Percentiles rank a stretch among this genome's conserved stretches.
These are phyloP conservation scores for Vanrija pseudolonga DNA, from an alignment of 1,284 basidiomycete species.

Conservation along the genomic window DNA sequence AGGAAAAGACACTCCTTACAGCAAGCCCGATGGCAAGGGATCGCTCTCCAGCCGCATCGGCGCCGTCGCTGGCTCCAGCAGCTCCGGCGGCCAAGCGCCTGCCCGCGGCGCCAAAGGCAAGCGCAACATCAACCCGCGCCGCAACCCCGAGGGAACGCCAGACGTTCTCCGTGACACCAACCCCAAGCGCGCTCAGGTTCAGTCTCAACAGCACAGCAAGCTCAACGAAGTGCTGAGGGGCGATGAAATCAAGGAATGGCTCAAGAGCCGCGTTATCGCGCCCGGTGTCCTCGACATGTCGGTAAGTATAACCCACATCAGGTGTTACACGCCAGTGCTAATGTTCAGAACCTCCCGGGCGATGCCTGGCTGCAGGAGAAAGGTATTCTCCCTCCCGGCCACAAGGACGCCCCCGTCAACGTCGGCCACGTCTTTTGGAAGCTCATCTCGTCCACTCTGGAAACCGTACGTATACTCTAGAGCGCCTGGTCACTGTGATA, in stretches of 20 bases:
- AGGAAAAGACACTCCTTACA: slow-evolving; percentile 19
- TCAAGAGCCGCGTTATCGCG: slow-evolving; percentile 28
- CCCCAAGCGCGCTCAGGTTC: slow-evolving; percentile 10
- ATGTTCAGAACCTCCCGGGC: slow-evolving; percentile 26
- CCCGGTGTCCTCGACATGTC: slow-evolving; percentile 43
- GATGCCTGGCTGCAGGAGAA: slow-evolving; percentile 41
- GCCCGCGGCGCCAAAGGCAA: not conserved
- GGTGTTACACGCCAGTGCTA: not conserved
- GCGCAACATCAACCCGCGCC: slow-evolving; percentile 16
- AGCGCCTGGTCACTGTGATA: not conserved
- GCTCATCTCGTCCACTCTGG: slow-evolving; percentile 35
- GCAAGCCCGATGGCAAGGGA: slow-evolving; percentile 6
- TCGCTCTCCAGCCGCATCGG: slow-evolving; percentile 15
- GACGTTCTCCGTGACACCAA: slow-evolving; percentile 17
- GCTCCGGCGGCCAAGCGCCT: not conserved
- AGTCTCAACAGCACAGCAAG: slow-evolving; percentile 29
- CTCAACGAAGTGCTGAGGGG: slow-evolving; percentile 31
- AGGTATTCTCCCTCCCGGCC: slow-evolving; percentile 42
- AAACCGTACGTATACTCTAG: slow-evolving; percentile 23
- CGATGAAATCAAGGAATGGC: slow-evolving; percentile 43
- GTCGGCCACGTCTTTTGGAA: slow-evolving; percentile 43
- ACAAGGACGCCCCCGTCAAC: slow-evolving; percentile 33
- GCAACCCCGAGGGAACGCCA: slow-evolving; percentile 22
- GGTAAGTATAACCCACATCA: slow-evolving; percentile 20
- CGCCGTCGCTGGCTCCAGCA: slow-evolving; percentile 1